Conservation (phyloP, 768 basidiomycete species). For the Zangia roseola region DNA sequence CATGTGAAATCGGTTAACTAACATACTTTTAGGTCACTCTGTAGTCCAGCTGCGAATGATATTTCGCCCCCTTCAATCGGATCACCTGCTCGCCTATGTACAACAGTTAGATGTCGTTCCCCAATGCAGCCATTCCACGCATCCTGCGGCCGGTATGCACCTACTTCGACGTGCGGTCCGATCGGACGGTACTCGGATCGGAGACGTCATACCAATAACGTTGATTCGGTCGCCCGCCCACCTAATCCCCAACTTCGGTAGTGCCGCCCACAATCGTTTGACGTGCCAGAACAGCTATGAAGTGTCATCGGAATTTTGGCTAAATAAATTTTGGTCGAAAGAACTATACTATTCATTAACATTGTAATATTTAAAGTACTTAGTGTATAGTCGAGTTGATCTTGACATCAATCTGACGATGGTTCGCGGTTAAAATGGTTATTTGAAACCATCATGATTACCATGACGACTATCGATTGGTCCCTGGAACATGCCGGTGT, state of each 20-base stretch:
- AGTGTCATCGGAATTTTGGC: constrained; percentile 21
- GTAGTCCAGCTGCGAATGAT: too few species aligned
- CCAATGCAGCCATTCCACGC: neutral
- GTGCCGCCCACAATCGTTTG: constrained; percentile 21
- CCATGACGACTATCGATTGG: too few species aligned
- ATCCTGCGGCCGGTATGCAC: neutral
- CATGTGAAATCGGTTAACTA: too few species aligned
- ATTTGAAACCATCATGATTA: too few species aligned
- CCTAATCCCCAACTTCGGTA: constrained; percentile 27
- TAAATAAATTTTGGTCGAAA: constrained; percentile 36
- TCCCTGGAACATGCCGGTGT: too few species aligned
- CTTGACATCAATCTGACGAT: too few species aligned
- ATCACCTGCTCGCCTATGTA: too few species aligned
- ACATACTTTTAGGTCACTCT: too few species aligned
- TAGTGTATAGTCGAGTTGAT: too few species aligned
- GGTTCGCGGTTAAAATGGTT: too few species aligned
- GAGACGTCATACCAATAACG: constrained; percentile 26
- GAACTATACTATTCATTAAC: constrained; percentile 17
- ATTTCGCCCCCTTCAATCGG: too few species aligned
- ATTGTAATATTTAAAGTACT: too few species aligned
- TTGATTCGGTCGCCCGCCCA: constrained; percentile 23
- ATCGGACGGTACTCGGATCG: constrained; percentile 12
- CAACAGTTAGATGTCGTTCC: constrained; percentile 24
- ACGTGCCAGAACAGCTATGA: constrained; percentile 21
- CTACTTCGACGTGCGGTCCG: constrained; percentile 16